Percentiles rank a stretch among this genome's conserved stretches.
phyloP scores from a whole-genome alignment of 805 yeast genomes.

The Pichia thaimueangensis region DNA sequence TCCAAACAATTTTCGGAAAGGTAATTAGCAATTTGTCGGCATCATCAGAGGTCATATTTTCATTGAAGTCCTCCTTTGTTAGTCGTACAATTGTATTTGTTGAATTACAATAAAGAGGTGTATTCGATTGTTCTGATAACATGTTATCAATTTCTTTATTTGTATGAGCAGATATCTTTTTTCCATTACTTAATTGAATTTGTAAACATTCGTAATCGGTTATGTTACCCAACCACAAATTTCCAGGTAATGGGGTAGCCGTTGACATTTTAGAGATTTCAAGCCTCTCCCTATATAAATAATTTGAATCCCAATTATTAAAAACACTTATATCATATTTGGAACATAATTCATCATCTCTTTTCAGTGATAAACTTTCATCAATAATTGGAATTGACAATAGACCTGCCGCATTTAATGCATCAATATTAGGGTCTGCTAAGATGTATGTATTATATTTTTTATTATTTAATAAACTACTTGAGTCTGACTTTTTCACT shows the following conservation, averaged over 20 bases:
- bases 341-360: slow-evolving; percentile 26
- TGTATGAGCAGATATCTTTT: slow-evolving; percentile 6
- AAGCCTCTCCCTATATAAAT: slow-evolving; percentile 65
- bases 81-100: slow-evolving; percentile 43
- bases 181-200: slow-evolving; percentile 20
- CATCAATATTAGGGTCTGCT: slow-evolving; percentile 15
- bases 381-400: slow-evolving; percentile 26
- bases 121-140: not conserved
- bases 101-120: slow-evolving; percentile 45
- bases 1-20: slow-evolving; percentile 51
- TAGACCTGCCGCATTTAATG: slow-evolving; percentile 19
- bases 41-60: slow-evolving; percentile 16
- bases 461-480: slow-evolving; percentile 1
- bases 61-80: slow-evolving; percentile 26
- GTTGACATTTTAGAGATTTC: slow-evolving; percentile 81
- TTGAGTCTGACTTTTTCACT: not conserved
- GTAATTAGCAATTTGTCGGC: slow-evolving; percentile 34
- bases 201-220: slow-evolving; percentile 55
- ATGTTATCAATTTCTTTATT: not conserved
- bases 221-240: slow-evolving; percentile 79
- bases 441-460: slow-evolving; percentile 28
- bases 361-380: slow-evolving; percentile 20
- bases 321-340: slow-evolving; percentile 37
- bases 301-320: slow-evolving; percentile 63
- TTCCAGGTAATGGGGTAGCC: slow-evolving; percentile 49